These are phyloP conservation scores for Dactylonectria macrodidyma DNA, from an alignment of 2,329 filamentous ascomycete species.

Conservation along the genomic window DNA sequence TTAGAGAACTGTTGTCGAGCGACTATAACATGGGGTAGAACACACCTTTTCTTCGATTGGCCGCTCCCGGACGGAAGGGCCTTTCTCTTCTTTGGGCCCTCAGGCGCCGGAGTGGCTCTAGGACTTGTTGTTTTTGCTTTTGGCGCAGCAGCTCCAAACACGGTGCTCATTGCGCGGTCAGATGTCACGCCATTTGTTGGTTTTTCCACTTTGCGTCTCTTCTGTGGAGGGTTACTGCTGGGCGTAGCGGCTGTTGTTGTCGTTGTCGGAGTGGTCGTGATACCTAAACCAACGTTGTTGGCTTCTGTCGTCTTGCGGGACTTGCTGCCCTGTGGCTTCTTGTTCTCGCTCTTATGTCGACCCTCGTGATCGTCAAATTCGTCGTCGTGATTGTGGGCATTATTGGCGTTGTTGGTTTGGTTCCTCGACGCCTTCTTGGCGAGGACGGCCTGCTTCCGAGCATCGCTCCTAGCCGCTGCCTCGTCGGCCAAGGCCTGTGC, in stretches of 20 bases:
- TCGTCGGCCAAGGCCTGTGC: slow-evolving; percentile 86
- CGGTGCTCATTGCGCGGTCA: slow-evolving; percentile 78
- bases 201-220: slow-evolving; percentile 88
- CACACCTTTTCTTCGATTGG: slow-evolving; percentile 85
- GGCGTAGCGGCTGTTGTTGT: slow-evolving; percentile 64
- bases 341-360: slow-evolving; percentile 66
- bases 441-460: slow-evolving; percentile 84
- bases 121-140: slow-evolving; percentile 77
- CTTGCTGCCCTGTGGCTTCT: slow-evolving; percentile 76
- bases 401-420: slow-evolving; percentile 55
- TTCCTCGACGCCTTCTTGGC: slow-evolving; percentile 81
- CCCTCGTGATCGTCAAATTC: slow-evolving; percentile 81
- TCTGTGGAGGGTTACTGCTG: slow-evolving; percentile 72
- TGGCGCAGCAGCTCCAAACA: slow-evolving; percentile 64
- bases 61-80: slow-evolving; percentile 75
- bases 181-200: slow-evolving; percentile 66
- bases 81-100: slow-evolving; percentile 81
- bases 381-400: slow-evolving; percentile 69
- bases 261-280: slow-evolving; percentile 55
- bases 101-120: slow-evolving; percentile 76
- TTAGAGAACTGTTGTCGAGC: slow-evolving; percentile 30
- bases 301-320: slow-evolving; percentile 73
- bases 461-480: slow-evolving; percentile 86
- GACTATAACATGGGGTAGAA: slow-evolving; percentile 29
- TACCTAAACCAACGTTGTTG: slow-evolving; percentile 74